Evolutionary conservation across 495 filamentous ascomycete genomes (phyloP), one percentile per base, ranked within the genome.

Genomic region (Chaetomium tenue): DNA sequence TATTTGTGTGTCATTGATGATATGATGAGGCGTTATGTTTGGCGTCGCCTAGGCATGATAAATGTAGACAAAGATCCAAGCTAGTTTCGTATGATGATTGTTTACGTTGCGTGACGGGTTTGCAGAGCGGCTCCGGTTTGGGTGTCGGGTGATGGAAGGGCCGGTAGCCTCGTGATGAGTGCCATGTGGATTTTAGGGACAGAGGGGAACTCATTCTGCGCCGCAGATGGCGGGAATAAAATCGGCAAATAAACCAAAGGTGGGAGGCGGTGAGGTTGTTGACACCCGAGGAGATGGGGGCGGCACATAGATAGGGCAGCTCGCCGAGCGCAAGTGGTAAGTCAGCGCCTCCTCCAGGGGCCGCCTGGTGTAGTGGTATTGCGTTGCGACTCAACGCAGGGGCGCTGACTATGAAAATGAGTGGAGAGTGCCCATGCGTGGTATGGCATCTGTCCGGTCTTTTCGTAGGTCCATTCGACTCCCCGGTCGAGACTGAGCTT

Each of bases 381-480:
- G 48, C 48, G 48, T 51, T 51, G 48, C 48, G 48, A 30, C 48
- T 51, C 48, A 51, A 51, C 48, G 48, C 48, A 51, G 48, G 23
- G 20, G 48, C 48, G 48, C 48, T 51, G 8, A 26, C 48, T 51
- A 26, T 26, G 20, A 51, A 51, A 51, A 51, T 22, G 42, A 25
- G 20, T 6, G 20, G 28, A 30, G 6, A 26, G 48, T 51, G 48
- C 48, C 48, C 48, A 51, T 51, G 48, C 48, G 48, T 51, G 48
- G 23, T 51, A 51, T 51, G 48, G 48, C 48, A 51, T n/a, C 13
- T 18, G 6, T 51, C 20, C 6, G 20, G 48, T 23, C 20, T 51
- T 51, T 51, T 51, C 48, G 48, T 51, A 51, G 48, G 48, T 18
- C 23, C 39, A 18, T 46, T 46, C 42, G 42, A 46, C 18, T 46